Evolutionary conservation across 2,329 filamentous ascomycete species (phyloP), one percentile per base, ranked within the genome.

Genomic region (Epichloe typhina): DNA sequence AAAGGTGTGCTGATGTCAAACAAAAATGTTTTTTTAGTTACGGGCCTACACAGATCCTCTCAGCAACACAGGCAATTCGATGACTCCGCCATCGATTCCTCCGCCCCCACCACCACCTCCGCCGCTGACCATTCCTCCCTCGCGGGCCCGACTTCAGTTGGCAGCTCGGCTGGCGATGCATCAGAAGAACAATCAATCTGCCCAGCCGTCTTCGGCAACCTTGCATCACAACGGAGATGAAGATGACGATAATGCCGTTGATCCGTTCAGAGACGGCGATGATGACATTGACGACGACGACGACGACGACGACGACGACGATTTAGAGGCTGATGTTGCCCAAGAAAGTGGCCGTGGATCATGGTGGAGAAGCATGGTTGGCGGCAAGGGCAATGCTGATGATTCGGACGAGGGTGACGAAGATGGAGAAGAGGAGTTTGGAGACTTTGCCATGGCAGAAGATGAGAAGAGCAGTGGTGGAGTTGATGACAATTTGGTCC

Each of bases 91-190:
- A 2, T 79, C 77, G 12, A 75, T 80, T 46, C 76, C 67, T 3
- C 77, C 79, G 6, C 79, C 79, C 3, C 76, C 75, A 2, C 76
- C 80, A 1, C 84, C 84, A n/a, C 86, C 82, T 21, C 83, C 86
- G 35, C 88, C 89, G 12, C 73, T 95, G 61, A 93, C 91, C 64
- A 82, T 91, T 37, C 83, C 86, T 1, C 90, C 91, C 2, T 94
- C 88, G 7, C 82, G 91, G 49, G 91, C 91, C 7, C 82, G 91
- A 47, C 76, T 88, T 50, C 88, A 95, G 66, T 78, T 97, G n/a
- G 90, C 89, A n/a, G 86, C 87, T 12, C 82, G 90, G 12, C 75
- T 97, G 61, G 80, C 87, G 2, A 79, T 85, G 67, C 85, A 88
- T 57, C 80, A 82, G 57, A 84, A 87, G 65, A 79, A 80, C 56